Conservation (phyloP, 2,329 filamentous ascomycete genomes). For the Pseudopithomyces maydicus region DNA sequence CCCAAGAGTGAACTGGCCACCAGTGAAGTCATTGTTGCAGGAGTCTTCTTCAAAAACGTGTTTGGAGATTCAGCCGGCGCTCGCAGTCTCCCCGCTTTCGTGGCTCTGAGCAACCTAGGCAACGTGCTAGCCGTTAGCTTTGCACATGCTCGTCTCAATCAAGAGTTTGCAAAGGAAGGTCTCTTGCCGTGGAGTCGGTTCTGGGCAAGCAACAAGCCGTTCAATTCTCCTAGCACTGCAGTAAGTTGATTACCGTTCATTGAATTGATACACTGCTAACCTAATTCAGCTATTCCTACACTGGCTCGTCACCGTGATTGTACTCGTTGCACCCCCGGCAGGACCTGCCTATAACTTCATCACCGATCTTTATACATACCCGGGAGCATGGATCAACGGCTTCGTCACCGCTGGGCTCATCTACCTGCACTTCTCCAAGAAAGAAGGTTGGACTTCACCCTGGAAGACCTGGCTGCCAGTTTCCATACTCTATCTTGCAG, state of each 20-base stretch:
- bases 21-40: constrained; percentile 65
- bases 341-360: constrained; percentile 73
- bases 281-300: constrained; percentile 61
- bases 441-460: constrained; percentile 42
- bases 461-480: constrained; percentile 46
- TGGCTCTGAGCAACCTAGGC: constrained; percentile 65
- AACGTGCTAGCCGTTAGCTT: constrained; percentile 68
- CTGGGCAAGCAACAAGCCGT: constrained; percentile 72
- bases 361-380: constrained; percentile 55
- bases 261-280: constrained; percentile 11
- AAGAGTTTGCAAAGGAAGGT: constrained; percentile 73
- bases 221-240: constrained; percentile 60
- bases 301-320: constrained; percentile 67
- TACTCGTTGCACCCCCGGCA: constrained; percentile 69
- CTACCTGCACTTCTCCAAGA: constrained; percentile 41
- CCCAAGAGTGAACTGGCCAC: constrained; percentile 62
- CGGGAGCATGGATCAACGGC: constrained; percentile 44
- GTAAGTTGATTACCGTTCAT: constrained; percentile 14
- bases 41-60: constrained; percentile 65
- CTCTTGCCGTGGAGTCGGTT: constrained; percentile 68
- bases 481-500: constrained; percentile 44
- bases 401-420: constrained; percentile 43
- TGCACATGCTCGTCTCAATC: constrained; percentile 63
- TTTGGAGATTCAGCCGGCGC: constrained; percentile 62
- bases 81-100: constrained; percentile 54